Conservation (phyloP, 768 basidiomycete species). For the Boletellus sp. region DNA sequence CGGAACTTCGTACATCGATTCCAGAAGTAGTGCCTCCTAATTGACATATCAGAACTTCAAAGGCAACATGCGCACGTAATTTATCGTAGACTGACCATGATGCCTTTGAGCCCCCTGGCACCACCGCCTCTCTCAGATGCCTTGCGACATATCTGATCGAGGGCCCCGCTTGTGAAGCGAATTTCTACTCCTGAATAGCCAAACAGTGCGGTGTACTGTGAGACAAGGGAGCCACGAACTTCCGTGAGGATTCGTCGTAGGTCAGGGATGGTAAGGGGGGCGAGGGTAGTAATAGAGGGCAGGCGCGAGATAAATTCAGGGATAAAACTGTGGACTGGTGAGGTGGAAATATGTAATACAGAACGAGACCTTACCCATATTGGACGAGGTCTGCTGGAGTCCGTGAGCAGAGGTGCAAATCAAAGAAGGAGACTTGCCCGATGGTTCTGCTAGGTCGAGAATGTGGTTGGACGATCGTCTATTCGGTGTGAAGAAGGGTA, state of each 20-base stretch:
- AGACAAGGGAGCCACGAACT: slow-evolving; percentile 85
- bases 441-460: slow-evolving; percentile 69
- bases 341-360: neutral
- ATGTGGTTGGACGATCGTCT: slow-evolving; percentile 48
- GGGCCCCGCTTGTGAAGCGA: slow-evolving; percentile 75
- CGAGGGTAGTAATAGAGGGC: slow-evolving; percentile 85
- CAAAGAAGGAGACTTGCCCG: slow-evolving; percentile 39
- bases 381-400: slow-evolving; percentile 63
- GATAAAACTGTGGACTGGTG: slow-evolving; percentile 58
- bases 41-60: neutral
- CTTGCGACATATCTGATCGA: slow-evolving; percentile 77
- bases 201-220: slow-evolving; percentile 85
- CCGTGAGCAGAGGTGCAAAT: neutral
- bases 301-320: slow-evolving; percentile 93
- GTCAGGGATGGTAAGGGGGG: slow-evolving; percentile 75
- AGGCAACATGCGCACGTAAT: neutral
- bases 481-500: slow-evolving; percentile 81
- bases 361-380: slow-evolving; percentile 56
- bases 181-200: slow-evolving; percentile 82
- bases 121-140: slow-evolving; percentile 84
- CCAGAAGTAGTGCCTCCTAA: slow-evolving; percentile 76
- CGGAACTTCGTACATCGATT: slow-evolving; percentile 93
- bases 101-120: slow-evolving; percentile 83
- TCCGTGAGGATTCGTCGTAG: slow-evolving; percentile 89
- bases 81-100: slow-evolving; percentile 55